Evolutionary conservation across 1,139 yeast genomes (phyloP).

Genomic region (Suhomyces wounanorum): DNA sequence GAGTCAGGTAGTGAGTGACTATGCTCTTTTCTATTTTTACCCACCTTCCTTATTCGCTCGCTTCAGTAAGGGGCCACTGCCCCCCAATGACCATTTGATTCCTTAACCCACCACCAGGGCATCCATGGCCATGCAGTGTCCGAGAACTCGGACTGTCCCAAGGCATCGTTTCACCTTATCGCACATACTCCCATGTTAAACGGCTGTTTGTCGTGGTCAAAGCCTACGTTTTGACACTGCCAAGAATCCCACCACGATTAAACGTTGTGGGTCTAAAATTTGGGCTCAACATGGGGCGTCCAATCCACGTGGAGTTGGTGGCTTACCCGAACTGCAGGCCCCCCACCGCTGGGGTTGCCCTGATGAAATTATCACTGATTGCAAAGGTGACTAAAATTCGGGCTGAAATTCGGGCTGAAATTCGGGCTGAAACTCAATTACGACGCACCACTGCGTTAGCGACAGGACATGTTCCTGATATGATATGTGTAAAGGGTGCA

Average conservation of each 20-base stretch:
- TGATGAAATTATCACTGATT: background rate
- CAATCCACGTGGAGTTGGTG: background rate
- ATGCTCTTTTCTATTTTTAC: background rate
- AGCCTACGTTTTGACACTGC: slow-evolving; percentile 6
- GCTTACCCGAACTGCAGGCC: background rate
- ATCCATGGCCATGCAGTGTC: background rate
- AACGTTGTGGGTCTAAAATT: slow-evolving; percentile 1
- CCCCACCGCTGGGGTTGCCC: background rate
- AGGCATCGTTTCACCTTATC: background rate
- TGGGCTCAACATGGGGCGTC: slow-evolving; percentile 2
- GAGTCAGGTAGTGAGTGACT: background rate
- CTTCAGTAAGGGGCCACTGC: background rate
- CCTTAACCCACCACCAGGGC: background rate
- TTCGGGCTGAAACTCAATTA: slow-evolving; percentile 3
- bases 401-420: slow-evolving; percentile 7
- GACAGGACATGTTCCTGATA: background rate
- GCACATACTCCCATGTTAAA: background rate
- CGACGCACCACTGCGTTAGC: background rate
- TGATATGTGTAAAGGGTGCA: background rate
- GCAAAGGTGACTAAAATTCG: background rate
- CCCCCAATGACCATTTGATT: background rate
- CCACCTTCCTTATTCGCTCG: background rate
- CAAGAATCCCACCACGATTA: background rate
- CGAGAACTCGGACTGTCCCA: background rate
- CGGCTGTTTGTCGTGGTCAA: background rate